phyloP scores from a whole-genome alignment of 73 alveolate species.

The Urostyla sp. region DNA sequence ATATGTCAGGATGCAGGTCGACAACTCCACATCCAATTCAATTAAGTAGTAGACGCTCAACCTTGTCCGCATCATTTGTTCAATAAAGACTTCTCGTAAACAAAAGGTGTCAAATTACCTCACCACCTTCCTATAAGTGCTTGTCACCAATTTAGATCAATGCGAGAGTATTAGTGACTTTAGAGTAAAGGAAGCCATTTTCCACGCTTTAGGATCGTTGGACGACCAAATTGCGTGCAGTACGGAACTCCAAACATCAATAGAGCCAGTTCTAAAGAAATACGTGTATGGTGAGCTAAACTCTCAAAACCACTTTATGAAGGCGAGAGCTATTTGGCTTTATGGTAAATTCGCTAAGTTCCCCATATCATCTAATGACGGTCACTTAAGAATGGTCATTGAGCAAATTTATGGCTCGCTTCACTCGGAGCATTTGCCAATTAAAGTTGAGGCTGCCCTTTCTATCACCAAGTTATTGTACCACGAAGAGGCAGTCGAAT shows the following conservation, averaged over 20 bases:
- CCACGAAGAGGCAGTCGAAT: slow-evolving; percentile 72
- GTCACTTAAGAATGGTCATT: slow-evolving; percentile 45
- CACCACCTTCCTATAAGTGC: slow-evolving; percentile 42
- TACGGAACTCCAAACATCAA: slow-evolving; percentile 10
- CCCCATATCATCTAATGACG: slow-evolving; percentile 44
- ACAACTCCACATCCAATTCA: slow-evolving; percentile 3
- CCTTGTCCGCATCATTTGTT: slow-evolving; percentile 19
- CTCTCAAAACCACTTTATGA: slow-evolving; percentile 73
- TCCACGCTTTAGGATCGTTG: slow-evolving; percentile 57
- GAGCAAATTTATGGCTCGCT: slow-evolving; percentile 38
- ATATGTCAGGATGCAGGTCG: slow-evolving; percentile 71
- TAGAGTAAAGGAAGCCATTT: slow-evolving; percentile 65
- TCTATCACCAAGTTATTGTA: slow-evolving; percentile 64
- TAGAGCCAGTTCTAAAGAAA: slow-evolving; percentile 52
- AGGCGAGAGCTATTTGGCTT: slow-evolving; percentile 87
- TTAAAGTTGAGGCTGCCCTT: slow-evolving; percentile 81
- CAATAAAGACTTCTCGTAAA: slow-evolving; percentile 12
- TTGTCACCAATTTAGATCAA: slow-evolving; percentile 25
- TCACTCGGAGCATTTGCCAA: slow-evolving; percentile 75
- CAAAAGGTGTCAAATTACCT: slow-evolving; percentile 38
- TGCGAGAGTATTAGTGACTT: slow-evolving; percentile 52
- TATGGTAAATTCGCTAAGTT: slow-evolving; percentile 76
- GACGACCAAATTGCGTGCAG: background rate
- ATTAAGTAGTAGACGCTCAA: background rate
- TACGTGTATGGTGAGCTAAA: slow-evolving; percentile 75